Conservation (phyloP, 2,329 filamentous ascomycete genomes). For the Fusarium metavorans region DNA sequence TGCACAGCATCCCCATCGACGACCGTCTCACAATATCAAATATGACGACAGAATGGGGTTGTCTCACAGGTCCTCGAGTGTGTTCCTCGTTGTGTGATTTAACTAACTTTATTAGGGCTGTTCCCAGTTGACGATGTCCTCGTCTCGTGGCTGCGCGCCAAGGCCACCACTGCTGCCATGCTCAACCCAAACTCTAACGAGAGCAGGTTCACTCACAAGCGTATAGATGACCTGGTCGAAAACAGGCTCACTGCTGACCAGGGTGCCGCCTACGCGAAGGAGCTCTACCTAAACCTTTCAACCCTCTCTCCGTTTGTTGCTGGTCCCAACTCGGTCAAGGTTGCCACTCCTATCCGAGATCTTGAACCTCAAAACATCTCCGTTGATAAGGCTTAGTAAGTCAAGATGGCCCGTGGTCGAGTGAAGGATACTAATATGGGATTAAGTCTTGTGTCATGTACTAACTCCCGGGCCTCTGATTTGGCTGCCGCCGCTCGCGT, state of each 20-base stretch:
- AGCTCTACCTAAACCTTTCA: conserved; percentile 83
- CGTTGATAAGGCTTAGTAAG: conserved; percentile 80
- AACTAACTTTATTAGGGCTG: conserved; percentile 20
- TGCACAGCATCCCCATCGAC: conserved; percentile 78
- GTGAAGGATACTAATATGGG: neutral
- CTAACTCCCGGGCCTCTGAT: conserved; percentile 86
- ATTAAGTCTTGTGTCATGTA: conserved; percentile 79
- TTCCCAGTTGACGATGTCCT: conserved; percentile 86
- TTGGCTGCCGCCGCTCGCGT: conserved; percentile 82
- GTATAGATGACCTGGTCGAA: conserved; percentile 77
- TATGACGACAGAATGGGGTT: conserved; percentile 86
- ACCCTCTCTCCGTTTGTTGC: conserved; percentile 87
- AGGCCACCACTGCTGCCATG: conserved; percentile 79
- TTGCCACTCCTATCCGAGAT: conserved; percentile 81
- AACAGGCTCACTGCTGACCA: conserved; percentile 78
- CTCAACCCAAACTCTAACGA: conserved; percentile 59
- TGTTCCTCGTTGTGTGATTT: neutral
- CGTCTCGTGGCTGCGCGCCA: conserved; percentile 78
- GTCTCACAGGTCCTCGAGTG: too few relatives aligned
- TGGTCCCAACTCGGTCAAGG: conserved; percentile 91
- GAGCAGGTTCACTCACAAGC: conserved; percentile 76
- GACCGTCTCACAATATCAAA: conserved; percentile 80
- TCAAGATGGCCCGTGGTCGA: neutral
- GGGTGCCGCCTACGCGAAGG: conserved; percentile 85
- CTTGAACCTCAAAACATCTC: conserved; percentile 80